Percentiles rank a stretch among this genome's conserved stretches.
Evolutionary conservation across 2,329 filamentous ascomycete species (phyloP).

Genomic region (Hortaea sp.): DNA sequence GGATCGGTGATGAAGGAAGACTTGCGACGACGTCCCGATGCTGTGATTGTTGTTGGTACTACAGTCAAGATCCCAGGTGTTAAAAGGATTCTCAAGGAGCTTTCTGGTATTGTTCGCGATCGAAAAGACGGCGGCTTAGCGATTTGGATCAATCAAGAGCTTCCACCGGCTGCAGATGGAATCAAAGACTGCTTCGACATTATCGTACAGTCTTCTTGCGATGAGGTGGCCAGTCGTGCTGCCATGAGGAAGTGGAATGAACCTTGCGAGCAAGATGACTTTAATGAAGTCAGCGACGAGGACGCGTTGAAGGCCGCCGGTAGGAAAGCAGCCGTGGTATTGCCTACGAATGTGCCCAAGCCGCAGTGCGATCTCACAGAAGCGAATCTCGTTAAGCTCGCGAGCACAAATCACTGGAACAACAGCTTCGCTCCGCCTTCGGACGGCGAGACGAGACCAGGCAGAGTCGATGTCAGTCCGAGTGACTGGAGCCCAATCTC

Average conservation of each 20-base stretch:
- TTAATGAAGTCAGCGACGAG: constrained; percentile 36
- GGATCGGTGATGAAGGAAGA: constrained; percentile 82
- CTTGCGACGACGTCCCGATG: constrained; percentile 74
- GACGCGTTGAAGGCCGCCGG: constrained; percentile 31
- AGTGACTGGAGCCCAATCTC: constrained; percentile 12
- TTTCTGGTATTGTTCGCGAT: constrained; percentile 77
- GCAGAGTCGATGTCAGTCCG: constrained; percentile 11
- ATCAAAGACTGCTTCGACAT: constrained; percentile 92
- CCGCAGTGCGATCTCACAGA: constrained; percentile 7
- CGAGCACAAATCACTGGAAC: constrained; percentile 17
- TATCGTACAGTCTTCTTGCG: constrained; percentile 76
- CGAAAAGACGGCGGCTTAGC: constrained; percentile 69
- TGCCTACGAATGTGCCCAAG: constrained; percentile 4
- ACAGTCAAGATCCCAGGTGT: constrained; percentile 93
- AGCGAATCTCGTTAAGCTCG: constrained; percentile 8
- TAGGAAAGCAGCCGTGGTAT: constrained; percentile 18
- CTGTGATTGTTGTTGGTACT: constrained; percentile 88
- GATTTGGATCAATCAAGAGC: constrained; percentile 88
- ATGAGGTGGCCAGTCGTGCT: constrained; percentile 70
- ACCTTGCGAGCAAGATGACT: constrained; percentile 24
- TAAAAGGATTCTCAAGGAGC: constrained; percentile 75
- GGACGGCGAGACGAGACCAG: constrained; percentile 12
- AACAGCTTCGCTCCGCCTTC: constrained; percentile 22
- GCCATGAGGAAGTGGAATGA: constrained; percentile 52
- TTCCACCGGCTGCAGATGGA: constrained; percentile 70